Percentiles rank a stretch among this genome's conserved stretches.
Conservation (phyloP, 805 yeast species). For the Yamadazyma scolyti region DNA sequence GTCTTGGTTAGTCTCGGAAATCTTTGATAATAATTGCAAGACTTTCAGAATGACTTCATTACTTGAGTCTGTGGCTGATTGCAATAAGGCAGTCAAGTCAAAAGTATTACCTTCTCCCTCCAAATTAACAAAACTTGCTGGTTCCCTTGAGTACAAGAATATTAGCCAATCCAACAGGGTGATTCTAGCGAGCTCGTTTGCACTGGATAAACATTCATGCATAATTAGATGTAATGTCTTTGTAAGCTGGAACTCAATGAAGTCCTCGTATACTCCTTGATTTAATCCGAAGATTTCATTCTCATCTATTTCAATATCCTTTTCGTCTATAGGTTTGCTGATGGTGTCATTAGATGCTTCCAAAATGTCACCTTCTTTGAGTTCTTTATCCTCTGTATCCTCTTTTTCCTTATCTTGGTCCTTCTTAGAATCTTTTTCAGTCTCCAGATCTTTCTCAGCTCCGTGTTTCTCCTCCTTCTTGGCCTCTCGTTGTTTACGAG, state of each 20-base stretch:
- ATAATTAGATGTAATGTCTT: conserved; percentile 69
- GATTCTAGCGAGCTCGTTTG: conserved; percentile 72
- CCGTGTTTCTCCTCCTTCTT: not conserved
- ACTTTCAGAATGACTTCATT: conserved; percentile 76
- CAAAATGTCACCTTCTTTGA: conserved; percentile 6
- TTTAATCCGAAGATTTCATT: conserved; percentile 39
- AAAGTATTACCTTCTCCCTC: conserved; percentile 19
- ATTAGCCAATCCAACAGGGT: conserved; percentile 89
- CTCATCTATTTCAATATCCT: conserved; percentile 9
- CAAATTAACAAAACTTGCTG: conserved; percentile 12
- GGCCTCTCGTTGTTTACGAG: conserved; percentile 3
- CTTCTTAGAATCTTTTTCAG: conserved; percentile 45
- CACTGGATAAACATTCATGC: conserved; percentile 45
- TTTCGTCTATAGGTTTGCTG: conserved; percentile 1
- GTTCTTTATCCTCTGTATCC: conserved; percentile 1
- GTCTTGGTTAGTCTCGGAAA: conserved; percentile 70
- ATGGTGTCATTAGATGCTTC: conserved; percentile 2
- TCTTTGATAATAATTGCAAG: conserved; percentile 66
- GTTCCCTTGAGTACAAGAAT: conserved; percentile 46
- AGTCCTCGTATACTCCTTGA: conserved; percentile 37
- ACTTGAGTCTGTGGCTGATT: conserved; percentile 65
- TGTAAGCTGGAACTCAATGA: conserved; percentile 34
- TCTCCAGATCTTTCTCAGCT: conserved; percentile 37
- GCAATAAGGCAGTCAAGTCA: conserved; percentile 72
- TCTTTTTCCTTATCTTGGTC: conserved; percentile 32